A percentile compares a stretch with the other conserved stretches of the same genome.
These are phyloP conservation scores for Pichia membranifaciens DNA, from an alignment of 805 yeast species.

Conservation along the genomic window DNA sequence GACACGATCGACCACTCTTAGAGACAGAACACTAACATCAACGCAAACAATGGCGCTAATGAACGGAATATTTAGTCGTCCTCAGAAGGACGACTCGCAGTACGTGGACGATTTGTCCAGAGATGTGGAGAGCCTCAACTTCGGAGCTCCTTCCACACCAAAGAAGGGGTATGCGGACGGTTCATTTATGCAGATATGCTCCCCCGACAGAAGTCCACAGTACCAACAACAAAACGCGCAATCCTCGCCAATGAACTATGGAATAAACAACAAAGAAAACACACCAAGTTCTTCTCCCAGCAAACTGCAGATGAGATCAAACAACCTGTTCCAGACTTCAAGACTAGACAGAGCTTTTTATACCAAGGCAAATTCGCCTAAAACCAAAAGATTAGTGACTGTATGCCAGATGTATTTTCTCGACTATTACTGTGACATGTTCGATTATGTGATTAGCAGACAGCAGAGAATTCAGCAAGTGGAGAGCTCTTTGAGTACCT, in stretches of 20 bases:
- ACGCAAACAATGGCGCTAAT: conserved; percentile 22
- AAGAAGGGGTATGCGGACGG: conserved; percentile 15
- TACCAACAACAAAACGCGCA: conserved; percentile 9
- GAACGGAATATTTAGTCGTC: conserved; percentile 25
- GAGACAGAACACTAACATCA: too few relatives aligned
- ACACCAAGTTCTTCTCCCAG: conserved; percentile 30
- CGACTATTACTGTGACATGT: conserved; percentile 93
- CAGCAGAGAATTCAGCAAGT: conserved; percentile 76
- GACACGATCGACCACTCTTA: too few relatives aligned
- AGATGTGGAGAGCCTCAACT: conserved; percentile 31
- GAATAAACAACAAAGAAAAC: conserved; percentile 35
- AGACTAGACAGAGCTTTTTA: conserved; percentile 41
- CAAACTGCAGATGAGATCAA: conserved; percentile 6
- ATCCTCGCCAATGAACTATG: conserved; percentile 4
- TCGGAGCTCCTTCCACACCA: conserved; percentile 26
- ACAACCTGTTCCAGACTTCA: conserved; percentile 16
- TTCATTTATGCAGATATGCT: conserved; percentile 28
- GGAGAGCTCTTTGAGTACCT: conserved; percentile 41
- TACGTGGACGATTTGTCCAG: conserved; percentile 30
- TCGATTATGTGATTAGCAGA: conserved; percentile 85
- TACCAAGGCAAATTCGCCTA: conserved; percentile 57
- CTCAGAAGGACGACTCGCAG: conserved; percentile 23
- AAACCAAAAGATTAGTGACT: conserved; percentile 78
- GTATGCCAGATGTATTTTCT: conserved; percentile 92
- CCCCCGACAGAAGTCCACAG: conserved; percentile 26